Evolutionary conservation across 2,329 filamentous ascomycete genomes (phyloP).

Genomic region (Hymenoscyphus albidus): DNA sequence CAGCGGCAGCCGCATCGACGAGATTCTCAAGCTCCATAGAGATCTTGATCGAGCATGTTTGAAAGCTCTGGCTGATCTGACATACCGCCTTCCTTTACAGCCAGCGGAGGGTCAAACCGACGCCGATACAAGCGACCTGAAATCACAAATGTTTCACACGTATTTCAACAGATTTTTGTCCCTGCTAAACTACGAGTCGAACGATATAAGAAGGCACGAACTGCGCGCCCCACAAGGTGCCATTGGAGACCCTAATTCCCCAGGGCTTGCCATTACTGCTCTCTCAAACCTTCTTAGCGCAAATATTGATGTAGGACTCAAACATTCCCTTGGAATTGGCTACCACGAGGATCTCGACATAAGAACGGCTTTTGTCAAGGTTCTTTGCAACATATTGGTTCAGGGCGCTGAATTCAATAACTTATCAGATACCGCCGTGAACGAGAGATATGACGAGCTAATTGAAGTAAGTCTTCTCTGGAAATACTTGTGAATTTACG

Average conservation of each 20-base stretch:
- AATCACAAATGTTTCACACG: constrained; percentile 67
- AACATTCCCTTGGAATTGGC: constrained; percentile 65
- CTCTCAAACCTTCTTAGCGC: constrained; percentile 66
- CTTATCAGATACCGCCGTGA: constrained; percentile 62
- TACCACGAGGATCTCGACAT: constrained; percentile 69
- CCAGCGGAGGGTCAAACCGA: constrained; percentile 63
- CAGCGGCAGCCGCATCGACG: constrained; percentile 50
- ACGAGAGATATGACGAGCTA: constrained; percentile 64
- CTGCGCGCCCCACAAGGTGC: constrained; percentile 36
- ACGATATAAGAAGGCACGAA: constrained; percentile 44
- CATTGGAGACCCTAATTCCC: constrained; percentile 53
- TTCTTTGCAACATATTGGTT: constrained; percentile 67
- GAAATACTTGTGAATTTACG: constrained; percentile 1
- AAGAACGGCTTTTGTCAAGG: constrained; percentile 65
- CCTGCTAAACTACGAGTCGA: constrained; percentile 55
- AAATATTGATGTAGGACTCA: constrained; percentile 68
- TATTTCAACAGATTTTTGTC: constrained; percentile 69
- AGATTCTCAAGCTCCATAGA: constrained; percentile 54
- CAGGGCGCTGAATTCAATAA: constrained; percentile 70
- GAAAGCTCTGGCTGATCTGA: constrained; percentile 61
- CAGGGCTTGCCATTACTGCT: constrained; percentile 63
- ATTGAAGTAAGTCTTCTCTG: constrained; percentile 46
- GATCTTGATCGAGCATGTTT: constrained; percentile 65
- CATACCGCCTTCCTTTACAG: constrained; percentile 62
- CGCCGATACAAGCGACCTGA: constrained; percentile 63